Conservation (phyloP, 2,329 filamentous ascomycete species). For the Aureobasidium sp. region DNA sequence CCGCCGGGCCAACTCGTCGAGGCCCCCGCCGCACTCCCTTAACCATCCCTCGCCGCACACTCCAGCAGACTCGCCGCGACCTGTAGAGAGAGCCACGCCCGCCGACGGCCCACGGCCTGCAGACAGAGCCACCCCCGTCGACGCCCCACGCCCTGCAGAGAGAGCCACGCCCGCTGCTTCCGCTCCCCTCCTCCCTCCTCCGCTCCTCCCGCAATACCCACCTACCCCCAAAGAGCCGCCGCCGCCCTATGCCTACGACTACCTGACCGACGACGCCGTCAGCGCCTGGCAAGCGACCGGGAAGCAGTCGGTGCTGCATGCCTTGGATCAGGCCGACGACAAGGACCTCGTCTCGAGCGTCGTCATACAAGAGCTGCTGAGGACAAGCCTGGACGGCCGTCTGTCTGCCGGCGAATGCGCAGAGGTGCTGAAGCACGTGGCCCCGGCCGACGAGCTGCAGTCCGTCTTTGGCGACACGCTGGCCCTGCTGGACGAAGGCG, state of each 20-base stretch:
- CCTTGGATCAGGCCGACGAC: slow-evolving; percentile 56
- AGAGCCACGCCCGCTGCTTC: slow-evolving; percentile 18
- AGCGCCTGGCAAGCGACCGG: slow-evolving; percentile 61
- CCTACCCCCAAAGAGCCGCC: slow-evolving; percentile 20
- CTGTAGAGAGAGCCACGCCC: slow-evolving; percentile 18
- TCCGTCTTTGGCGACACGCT: slow-evolving; percentile 77
- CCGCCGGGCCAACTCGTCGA: slow-evolving; percentile 10
- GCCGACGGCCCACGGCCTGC: no score
- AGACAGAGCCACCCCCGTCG: no score
- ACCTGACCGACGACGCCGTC: slow-evolving; percentile 64
- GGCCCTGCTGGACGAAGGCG: slow-evolving; percentile 68
- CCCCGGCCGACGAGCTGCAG: slow-evolving; percentile 41
- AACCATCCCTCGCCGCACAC: slow-evolving; percentile 15
- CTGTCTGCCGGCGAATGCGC: slow-evolving; percentile 65
- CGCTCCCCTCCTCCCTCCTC: slow-evolving; percentile 14
- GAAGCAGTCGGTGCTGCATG: slow-evolving; percentile 59
- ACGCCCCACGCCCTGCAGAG: no score
- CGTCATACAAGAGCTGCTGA: slow-evolving; percentile 79
- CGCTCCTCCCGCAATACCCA: slow-evolving; percentile 17
- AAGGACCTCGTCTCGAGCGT: slow-evolving; percentile 62
- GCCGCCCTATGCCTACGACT: slow-evolving; percentile 60
- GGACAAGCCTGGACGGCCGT: slow-evolving; percentile 63
- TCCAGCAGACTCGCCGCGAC: no score
- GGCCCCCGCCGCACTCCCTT: slow-evolving; percentile 16
- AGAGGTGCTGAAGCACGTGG: slow-evolving; percentile 64